Evolutionary conservation across 371 early-diverging fungal species (phyloP), one percentile per base, ranked within the genome.

Genomic region (Capniomyces stellatus): DNA sequence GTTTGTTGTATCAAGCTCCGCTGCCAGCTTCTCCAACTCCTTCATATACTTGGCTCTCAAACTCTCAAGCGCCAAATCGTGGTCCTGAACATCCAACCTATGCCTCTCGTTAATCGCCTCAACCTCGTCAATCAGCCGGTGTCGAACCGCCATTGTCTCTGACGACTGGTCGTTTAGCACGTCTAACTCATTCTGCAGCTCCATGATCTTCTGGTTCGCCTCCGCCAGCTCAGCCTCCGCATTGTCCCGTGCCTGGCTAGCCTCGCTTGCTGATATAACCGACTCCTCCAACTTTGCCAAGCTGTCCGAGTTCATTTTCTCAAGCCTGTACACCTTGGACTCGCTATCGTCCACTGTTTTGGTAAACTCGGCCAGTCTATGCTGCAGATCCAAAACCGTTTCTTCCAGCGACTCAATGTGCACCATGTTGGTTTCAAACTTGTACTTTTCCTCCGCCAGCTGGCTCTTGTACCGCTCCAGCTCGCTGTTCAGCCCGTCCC

Each of bases 1-100:
- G 68, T 77, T 81, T 56, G 83, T 83, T 2, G 70, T 59, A 54
- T 90, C 89, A 18, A 89, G 69, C 60, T 88, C 89, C 2, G 70
- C 60, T 44, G 78, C 70, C 30, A 87, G 72, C 29, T 77, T 74
- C 51, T 81, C 80, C 29, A 86, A 64, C 70, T 89, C 85, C 48
- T 72, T 76, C 55, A 84, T 83, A 65, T 83, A 88, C 66, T 82
- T 85, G 39, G 64, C 66, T 6, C 76, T 71, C 55, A 74, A 62
- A 44, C 62, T 65, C 27, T 81, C 87, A 18, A 86, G 67, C 2
- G 71, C 65, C 27, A 58, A 64, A 35, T 79, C 83, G 27, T 76
- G 75, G 46, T 85, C 87, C 42, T 80, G 80, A 29, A 79, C 57
- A 43, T 89, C 88, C 22, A 73, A 69, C 48, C 74, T 70, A 53